Percentiles rank a stretch among this genome's conserved stretches.
Evolutionary conservation across 805 yeast genomes (phyloP).

Genomic region (Ascoidea asiatica): DNA sequence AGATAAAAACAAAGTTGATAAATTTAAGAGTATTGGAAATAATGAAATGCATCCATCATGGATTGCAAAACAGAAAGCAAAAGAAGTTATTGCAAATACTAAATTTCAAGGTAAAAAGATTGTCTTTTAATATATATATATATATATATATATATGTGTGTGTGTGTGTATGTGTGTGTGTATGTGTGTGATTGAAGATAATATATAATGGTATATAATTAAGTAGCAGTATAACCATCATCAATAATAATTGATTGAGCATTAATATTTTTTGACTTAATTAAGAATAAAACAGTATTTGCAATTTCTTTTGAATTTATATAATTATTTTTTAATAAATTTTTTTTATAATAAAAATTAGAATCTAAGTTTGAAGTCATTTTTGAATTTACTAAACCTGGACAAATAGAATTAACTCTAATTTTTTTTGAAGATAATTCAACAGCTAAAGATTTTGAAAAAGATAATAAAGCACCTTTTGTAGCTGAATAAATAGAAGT

Average conservation of each 20-base stretch:
- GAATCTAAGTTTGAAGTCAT: conserved; percentile 6
- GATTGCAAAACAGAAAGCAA: conserved; percentile 75
- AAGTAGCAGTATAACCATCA: conserved; percentile 12
- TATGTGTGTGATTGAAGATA: no score
- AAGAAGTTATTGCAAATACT: conserved; percentile 48
- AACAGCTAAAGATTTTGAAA: conserved; percentile 41
- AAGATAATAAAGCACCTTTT: conserved; percentile 57
- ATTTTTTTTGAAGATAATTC: conserved; percentile 43
- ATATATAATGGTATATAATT: no score
- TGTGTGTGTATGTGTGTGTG: no score
- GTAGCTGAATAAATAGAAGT: conserved; percentile 55
- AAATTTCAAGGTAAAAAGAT: conserved; percentile 80
- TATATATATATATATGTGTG: neutral
- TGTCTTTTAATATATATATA: conserved; percentile 37
- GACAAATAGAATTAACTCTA: conserved; percentile 51
- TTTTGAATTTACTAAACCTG: conserved; percentile 32
- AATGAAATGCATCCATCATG: conserved; percentile 85
- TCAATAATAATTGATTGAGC: conserved; percentile 20
- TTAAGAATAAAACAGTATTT: conserved; percentile 12
- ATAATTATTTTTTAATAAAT: conserved; percentile 10
- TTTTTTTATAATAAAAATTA: conserved; percentile 10
- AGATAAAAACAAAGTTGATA: conserved; percentile 11
- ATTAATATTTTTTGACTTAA: conserved; percentile 15
- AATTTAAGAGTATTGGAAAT: no score
- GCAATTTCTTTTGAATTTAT: conserved; percentile 14